Evolutionary conservation across 805 yeast species (phyloP), one percentile per base, ranked within the genome.

Genomic region (Kazachstania taianensis): DNA sequence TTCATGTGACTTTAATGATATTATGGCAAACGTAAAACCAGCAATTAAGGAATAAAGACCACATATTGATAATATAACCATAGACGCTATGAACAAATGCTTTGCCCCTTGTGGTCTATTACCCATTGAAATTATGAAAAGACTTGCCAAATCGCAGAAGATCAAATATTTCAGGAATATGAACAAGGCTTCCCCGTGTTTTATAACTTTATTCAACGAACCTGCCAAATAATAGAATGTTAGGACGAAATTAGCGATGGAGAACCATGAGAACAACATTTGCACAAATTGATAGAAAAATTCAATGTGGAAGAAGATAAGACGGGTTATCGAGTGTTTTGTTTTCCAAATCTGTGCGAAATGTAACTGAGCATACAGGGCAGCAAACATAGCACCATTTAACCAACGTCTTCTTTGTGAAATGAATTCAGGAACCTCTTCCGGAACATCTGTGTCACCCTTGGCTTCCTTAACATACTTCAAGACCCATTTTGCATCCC

Each of bases 351-450:
- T 81, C 48, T 82, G 81, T 38, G 75, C 70, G 70, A 87, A 84
- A 55, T 87, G 94, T 38, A 82, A 53, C 44, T 83, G 83, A 2
- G 96, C 78, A 56, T 81, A 92, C 37, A 87, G 66, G 3, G 97
- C 97, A 1, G 99, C 97, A 64, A 92, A 92, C 54, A 92, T 73
- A 2, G 98, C 94, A 57, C 99, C 99, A 59, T 89, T 89, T 42
- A 89, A 71, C 98, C 98, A 89, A 67, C 98, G 78, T 66, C 98
- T 80, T 65, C 98, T 79, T 65, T 89, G 98, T 38, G 92, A 74
- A 36, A 89, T 83, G 53, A 92, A 85, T 54, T 92, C 97, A n/a
- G 95, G 81, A 30, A 87, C 70, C n/a, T 71, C 67, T 52, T 87
- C 96, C 6, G 97, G 97, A 34, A 86, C 95, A 72, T 89, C 97